Percentiles rank a stretch among this genome's conserved stretches.
Conservation (phyloP, 2,329 filamentous ascomycete genomes). For the Monilinia fructigena region DNA sequence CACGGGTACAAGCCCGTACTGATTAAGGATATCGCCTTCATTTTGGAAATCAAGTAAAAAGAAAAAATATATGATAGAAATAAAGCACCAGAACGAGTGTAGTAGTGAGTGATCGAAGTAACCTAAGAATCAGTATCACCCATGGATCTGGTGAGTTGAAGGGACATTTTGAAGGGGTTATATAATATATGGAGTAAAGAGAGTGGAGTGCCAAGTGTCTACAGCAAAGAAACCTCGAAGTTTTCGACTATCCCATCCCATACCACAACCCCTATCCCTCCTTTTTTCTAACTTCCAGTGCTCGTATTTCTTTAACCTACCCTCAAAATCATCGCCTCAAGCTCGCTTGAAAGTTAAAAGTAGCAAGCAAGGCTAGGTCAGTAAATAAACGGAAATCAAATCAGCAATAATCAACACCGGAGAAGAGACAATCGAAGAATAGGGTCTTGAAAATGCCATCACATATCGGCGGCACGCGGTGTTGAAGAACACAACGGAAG, state of each 20-base stretch:
- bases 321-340: neutral
- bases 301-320: too few relatives aligned
- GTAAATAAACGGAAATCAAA: neutral
- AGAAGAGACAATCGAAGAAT: too few relatives aligned
- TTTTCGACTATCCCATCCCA: neutral
- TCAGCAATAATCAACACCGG: too few relatives aligned
- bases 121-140: neutral
- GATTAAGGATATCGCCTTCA: slow-evolving; percentile 1
- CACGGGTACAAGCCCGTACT: slow-evolving; percentile 6
- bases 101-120: neutral
- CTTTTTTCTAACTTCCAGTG: neutral
- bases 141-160: neutral
- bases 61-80: neutral
- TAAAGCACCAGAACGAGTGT: neutral
- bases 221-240: neutral
- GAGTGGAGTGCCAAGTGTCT: neutral
- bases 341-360: neutral
- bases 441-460: too few relatives aligned
- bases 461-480: too few relatives aligned
- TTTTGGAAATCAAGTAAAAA: neutral
- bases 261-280: neutral
- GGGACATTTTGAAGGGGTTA: neutral
- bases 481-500: neutral
- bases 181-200: neutral
- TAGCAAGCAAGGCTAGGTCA: neutral